Base-by-base conservation (phyloP, 2,329 filamentous ascomycete species). In the Aureobasidium sp. region DNA sequence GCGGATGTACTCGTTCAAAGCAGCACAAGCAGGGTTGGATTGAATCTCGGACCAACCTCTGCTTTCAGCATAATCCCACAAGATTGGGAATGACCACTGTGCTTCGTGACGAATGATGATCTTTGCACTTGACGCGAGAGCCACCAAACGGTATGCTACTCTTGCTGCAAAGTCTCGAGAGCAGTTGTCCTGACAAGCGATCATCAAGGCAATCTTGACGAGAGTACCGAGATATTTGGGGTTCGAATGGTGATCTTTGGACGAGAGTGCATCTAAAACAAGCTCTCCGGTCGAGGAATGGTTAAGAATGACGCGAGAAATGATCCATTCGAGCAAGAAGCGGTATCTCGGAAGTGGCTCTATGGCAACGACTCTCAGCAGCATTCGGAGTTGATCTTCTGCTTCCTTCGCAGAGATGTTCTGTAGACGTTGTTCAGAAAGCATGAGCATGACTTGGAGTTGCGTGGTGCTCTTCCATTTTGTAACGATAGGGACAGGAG, bases 41-140 rank as follows among this genome's bases (percentile, higher is more conserved):
- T 67, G 70, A 43, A 81, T 71, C 0, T 50, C 64, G 0, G 57
- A 68, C 76, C 76, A 79, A 0, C 68, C 64, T 37, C 70, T 71
- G 5, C 65, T 59, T 24, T 68, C 67, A 1, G 76, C 76, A 36
- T 77, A 69, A 17, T 77, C 73, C 65, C 76, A 78, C 1, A 81
- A 65, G 5, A 73, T 73, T 3, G 76, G 79, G 61, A 78, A 75
- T 12, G 74, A 77, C 74, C 76, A 81, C 60, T 79, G 80, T 1
- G 80, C 79, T 67, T 82, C 81, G 63, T 82, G 79, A 8, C 81
- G 74, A n/a, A 82, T 76, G 36, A 78, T 76, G 1, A 82, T 76
- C 64, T 82, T 82, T 4, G 78, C 76, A 37, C 78, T 81, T 4
- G 78, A 74, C 0, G 75, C 75, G 20, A 79, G 74, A 0, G 75